Conservation (phyloP, 2,329 filamentous ascomycete genomes). For the Diaporthe citri region DNA sequence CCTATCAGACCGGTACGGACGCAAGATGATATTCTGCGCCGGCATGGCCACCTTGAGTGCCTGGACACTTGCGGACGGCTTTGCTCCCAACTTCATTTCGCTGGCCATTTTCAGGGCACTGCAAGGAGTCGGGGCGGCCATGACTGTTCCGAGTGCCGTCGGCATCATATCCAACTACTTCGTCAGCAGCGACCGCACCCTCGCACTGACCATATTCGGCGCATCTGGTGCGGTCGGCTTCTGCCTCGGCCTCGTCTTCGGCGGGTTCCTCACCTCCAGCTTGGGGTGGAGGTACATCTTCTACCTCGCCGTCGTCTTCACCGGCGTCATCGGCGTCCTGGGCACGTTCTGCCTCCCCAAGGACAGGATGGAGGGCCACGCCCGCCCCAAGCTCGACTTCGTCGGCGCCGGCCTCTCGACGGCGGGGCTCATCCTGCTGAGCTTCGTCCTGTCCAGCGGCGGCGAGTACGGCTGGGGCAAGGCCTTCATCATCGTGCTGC, state of each 20-base stretch:
- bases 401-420: conserved; percentile 57
- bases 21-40: conserved; percentile 53
- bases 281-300: conserved; percentile 56
- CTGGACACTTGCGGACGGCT: conserved; percentile 53
- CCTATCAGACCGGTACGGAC: conserved; percentile 52
- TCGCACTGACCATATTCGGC: conserved; percentile 54
- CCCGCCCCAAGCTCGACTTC: conserved; percentile 55
- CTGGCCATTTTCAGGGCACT: conserved; percentile 58
- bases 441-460: conserved; percentile 59
- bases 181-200: conserved; percentile 52
- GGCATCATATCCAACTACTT: conserved; percentile 58
- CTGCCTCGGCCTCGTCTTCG: conserved; percentile 54
- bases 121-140: conserved; percentile 59
- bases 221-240: conserved; percentile 55
- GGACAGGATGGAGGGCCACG: conserved; percentile 50
- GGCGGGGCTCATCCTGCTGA: conserved; percentile 56
- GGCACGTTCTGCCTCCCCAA: conserved; percentile 53
- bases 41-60: conserved; percentile 52
- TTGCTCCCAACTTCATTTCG: conserved; percentile 55
- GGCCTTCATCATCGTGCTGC: conserved; percentile 57
- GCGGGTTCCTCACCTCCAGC: conserved; percentile 54
- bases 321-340: conserved; percentile 43
- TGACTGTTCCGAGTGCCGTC: conserved; percentile 61
- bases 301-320: conserved; percentile 51
- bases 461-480: conserved; percentile 60